Evolutionary conservation across 2,329 filamentous ascomycete species (phyloP).

Genomic region (Arthrobotrys sphaeroides): DNA sequence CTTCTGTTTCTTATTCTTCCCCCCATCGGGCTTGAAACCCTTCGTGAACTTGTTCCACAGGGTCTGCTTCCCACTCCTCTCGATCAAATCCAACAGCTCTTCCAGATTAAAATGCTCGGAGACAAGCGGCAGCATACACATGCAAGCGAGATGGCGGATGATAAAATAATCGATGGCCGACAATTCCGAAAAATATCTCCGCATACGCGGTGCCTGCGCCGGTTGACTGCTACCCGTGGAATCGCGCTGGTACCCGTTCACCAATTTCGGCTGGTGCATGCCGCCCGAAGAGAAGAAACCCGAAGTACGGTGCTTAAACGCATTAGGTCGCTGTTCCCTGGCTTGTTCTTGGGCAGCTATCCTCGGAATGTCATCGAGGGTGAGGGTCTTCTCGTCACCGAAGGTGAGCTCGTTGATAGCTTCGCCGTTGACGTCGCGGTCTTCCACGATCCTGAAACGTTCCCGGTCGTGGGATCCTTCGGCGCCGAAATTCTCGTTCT

Average conservation of each 20-base stretch:
- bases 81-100: slow-evolving; percentile 89
- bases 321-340: slow-evolving; percentile 84
- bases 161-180: slow-evolving; percentile 98
- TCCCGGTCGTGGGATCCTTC: slow-evolving; percentile 63
- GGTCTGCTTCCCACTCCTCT: slow-evolving; percentile 84
- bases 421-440: slow-evolving; percentile 75
- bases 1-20: slow-evolving; percentile 78
- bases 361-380: slow-evolving; percentile 92
- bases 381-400: slow-evolving; percentile 88
- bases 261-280: slow-evolving; percentile 72
- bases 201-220: slow-evolving; percentile 62
- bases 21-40: slow-evolving; percentile 83
- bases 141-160: slow-evolving; percentile 89
- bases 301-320: slow-evolving; percentile 72
- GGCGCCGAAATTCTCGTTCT: slow-evolving; percentile 76
- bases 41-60: slow-evolving; percentile 99
- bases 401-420: slow-evolving; percentile 82
- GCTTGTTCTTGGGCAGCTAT: slow-evolving; percentile 97
- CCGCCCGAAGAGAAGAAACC: slow-evolving; percentile 55
- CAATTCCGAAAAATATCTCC: slow-evolving; percentile 94
- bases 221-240: slow-evolving; percentile 70
- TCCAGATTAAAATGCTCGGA: slow-evolving; percentile 92
- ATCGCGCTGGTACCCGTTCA: slow-evolving; percentile 75
- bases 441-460: slow-evolving; percentile 81
- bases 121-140: slow-evolving; percentile 92